Evolutionary conservation across 192 early-diverging fungal genomes (phyloP), one percentile per base, ranked within the genome.

Genomic region (Gryganskiella cystojenkinii): DNA sequence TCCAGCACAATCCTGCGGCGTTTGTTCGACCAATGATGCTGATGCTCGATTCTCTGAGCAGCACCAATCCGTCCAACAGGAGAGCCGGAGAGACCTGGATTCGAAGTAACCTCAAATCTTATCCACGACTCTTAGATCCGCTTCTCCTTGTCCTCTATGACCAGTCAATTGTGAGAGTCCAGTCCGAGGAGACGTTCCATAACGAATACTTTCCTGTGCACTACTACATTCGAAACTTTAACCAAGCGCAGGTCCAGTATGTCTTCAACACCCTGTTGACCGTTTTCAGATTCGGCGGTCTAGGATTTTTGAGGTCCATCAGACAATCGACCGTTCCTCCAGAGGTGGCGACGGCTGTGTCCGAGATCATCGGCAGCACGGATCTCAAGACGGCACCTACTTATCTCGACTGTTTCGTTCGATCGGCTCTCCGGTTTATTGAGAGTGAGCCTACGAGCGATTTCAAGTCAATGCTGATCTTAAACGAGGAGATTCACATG

Each of bases 21-120:
- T 96, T 96, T 73, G 83, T 90, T 1, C 79, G 94, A 54, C 89
- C 92, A 4, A 85, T 95, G 82, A 91, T 95, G 64, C 62, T 97
- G 9, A 87, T 93, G 51, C 71, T 97, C 9, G 95, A 97, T 62
- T 81, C 86, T 43, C 78, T 94, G 40, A 66, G 82, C 30, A 87
- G 86, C 31, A 69, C 82, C 27, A 84, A 82, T 49, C 84, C 87
- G 0, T 70, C 83, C 0, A 79, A 89, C 56, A 81, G 83, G 34
- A 81, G 89, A 30, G 86, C 84, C 15, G 91, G 90, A 28, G 91
- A 94, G 52, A 85, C 81, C 6, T 94, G 91, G 91, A 86, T 94
- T 40, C 81, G 90, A 34, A 87, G 84, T 47, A 86, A 92, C 58
- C 79, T 91, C 5, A 85, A 73, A 33, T 87, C 83, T 15, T 91